These are phyloP conservation scores for Trichothecium sympodiale DNA, from an alignment of 2,329 filamentous ascomycete genomes.

Conservation along the genomic window DNA sequence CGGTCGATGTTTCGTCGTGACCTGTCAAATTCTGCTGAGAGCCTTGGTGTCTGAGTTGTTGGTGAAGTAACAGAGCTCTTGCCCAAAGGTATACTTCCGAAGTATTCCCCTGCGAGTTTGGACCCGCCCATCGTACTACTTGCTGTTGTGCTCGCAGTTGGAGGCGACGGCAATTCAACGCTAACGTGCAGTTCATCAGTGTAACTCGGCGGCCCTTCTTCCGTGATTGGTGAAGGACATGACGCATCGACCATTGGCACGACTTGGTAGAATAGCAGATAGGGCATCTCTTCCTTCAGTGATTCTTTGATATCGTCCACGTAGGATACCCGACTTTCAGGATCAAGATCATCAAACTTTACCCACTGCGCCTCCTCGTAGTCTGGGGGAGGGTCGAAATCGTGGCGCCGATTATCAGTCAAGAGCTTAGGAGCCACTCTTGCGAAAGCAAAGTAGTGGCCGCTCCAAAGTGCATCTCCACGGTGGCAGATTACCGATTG, in stretches of 20 bases:
- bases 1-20: slow-evolving; percentile 37
- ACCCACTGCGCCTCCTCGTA: slow-evolving; percentile 75
- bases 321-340: slow-evolving; percentile 56
- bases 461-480: slow-evolving; percentile 73
- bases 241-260: slow-evolving; percentile 67
- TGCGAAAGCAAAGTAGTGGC: slow-evolving; percentile 83
- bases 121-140: too few relatives aligned
- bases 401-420: slow-evolving; percentile 47
- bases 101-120: background rate
- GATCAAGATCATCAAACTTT: slow-evolving; percentile 76
- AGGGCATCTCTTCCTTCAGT: slow-evolving; percentile 79
- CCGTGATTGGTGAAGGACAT: slow-evolving; percentile 34
- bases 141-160: background rate
- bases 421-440: slow-evolving; percentile 56
- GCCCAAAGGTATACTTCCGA: slow-evolving; percentile 5
- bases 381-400: slow-evolving; percentile 47
- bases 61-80: slow-evolving; percentile 16
- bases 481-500: slow-evolving; percentile 91
- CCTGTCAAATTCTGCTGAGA: slow-evolving; percentile 43
- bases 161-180: slow-evolving; percentile 18
- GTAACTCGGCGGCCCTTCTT: slow-evolving; percentile 48
- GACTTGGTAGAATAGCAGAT: slow-evolving; percentile 91
- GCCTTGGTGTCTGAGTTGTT: slow-evolving; percentile 14
- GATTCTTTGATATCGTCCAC: slow-evolving; percentile 70
- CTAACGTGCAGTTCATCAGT: slow-evolving; percentile 32